These are phyloP conservation scores for Lignosus rhinocerotis DNA, from an alignment of 1,284 basidiomycete species.

Conservation along the genomic window DNA sequence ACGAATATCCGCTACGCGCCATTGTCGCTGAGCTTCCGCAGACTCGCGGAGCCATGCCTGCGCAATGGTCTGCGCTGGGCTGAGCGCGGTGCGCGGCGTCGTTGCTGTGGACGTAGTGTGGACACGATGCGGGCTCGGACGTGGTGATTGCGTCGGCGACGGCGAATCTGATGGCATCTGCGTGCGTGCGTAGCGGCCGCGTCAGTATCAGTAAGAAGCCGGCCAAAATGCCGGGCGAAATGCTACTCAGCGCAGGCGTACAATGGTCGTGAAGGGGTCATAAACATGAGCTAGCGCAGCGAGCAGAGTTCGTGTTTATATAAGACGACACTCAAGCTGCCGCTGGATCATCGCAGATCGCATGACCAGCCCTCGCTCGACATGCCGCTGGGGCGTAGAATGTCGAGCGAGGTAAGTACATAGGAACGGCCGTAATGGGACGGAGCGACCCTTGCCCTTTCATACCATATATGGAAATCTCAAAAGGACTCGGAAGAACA, in stretches of 20 bases:
- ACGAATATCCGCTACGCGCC: conserved; percentile 50
- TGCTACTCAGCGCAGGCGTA: conserved; percentile 24
- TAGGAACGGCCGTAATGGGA: conserved; percentile 33
- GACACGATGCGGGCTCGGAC: conserved; percentile 21
- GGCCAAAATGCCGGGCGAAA: conserved; percentile 13
- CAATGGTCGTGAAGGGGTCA: conserved; percentile 36
- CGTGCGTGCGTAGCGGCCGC: conserved; percentile 3
- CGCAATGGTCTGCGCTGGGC: conserved; percentile 62
- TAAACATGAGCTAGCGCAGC: conserved; percentile 25
- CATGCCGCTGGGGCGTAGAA: conserved; percentile 23
- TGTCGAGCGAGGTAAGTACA: conserved; percentile 33
- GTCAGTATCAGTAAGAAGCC: conserved; percentile 3
- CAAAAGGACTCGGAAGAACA: conserved; percentile 28
- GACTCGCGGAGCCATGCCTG: conserved; percentile 66
- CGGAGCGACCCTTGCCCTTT: conserved; percentile 25
- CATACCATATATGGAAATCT: conserved; percentile 34
- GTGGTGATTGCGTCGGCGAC: conserved; percentile 29
- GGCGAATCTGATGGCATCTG: conserved; percentile 40
- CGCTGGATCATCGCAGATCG: conserved; percentile 32
- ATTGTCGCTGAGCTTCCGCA: conserved; percentile 53
- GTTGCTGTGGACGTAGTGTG: conserved; percentile 9
- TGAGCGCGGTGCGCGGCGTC: conserved; percentile 33
- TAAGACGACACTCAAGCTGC: conserved; percentile 28
- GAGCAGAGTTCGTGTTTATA: conserved; percentile 37
- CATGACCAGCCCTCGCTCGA: conserved; percentile 27